A percentile compares a stretch with the other conserved stretches of the same genome.
phyloP scores from a whole-genome alignment of 2,329 filamentous ascomycete species.

The Microdochium trichocladiopsis region DNA sequence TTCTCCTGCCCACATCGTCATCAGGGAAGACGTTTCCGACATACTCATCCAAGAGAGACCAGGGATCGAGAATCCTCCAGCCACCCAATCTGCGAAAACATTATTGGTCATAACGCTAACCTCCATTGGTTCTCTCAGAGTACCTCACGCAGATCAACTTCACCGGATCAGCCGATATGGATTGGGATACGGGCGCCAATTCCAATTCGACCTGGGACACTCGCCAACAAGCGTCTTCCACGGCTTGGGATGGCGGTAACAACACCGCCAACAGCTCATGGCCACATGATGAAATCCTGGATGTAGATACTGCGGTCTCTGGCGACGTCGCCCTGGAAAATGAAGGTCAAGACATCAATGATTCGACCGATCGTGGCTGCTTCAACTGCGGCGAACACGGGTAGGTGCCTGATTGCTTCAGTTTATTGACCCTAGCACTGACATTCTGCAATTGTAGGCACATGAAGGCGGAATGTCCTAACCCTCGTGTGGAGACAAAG shows the following conservation, averaged over 20 bases:
- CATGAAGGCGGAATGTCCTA: constrained; percentile 55
- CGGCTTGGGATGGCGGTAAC: not conserved
- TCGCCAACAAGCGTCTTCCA: not conserved
- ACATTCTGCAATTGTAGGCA: constrained; percentile 33
- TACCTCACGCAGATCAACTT: too few species aligned
- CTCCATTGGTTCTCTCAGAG: too few species aligned
- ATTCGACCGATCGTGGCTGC: constrained; percentile 29
- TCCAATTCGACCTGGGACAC: not conserved
- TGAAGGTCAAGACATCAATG: not conserved
- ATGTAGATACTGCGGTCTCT: not conserved
- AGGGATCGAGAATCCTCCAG: too few species aligned
- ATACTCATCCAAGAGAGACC: too few species aligned
- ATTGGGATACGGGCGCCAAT: not conserved
- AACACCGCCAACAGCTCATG: not conserved
- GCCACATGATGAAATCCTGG: not conserved
- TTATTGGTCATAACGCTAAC: too few species aligned
- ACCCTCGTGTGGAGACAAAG: constrained; percentile 35
- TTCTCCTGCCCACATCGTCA: too few species aligned
- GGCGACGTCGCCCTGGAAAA: not conserved
- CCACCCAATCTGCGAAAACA: too few species aligned
- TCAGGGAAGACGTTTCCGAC: too few species aligned
- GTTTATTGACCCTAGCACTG: constrained; percentile 1
- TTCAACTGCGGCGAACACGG: constrained; percentile 53
- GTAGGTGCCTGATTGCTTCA: constrained; percentile 18
- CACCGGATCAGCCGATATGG: too few species aligned